These are phyloP conservation scores for Quercus aquifolioides DNA, from an alignment of 306 rosid genomes.

Conservation along the genomic window DNA sequence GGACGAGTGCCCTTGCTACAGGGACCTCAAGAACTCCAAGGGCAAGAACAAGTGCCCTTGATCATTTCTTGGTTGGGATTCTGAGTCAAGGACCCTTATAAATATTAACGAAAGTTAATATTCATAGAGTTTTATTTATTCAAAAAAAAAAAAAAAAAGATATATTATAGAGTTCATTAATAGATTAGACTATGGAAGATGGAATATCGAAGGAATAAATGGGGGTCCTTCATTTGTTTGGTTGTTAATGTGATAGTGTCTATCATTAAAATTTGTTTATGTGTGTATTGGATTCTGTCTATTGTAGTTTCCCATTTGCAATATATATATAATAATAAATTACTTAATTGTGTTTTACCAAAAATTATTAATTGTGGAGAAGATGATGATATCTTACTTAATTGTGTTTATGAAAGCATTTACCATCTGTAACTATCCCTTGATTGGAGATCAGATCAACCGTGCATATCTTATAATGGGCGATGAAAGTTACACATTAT, in stretches of 20 bases:
- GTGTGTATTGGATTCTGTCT: neutral
- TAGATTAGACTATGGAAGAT: neutral
- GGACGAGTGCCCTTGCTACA: slow-evolving; percentile 89
- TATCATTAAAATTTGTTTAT: neutral
- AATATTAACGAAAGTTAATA: neutral
- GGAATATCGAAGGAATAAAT: neutral
- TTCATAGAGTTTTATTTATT: neutral
- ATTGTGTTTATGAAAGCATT: too few relatives aligned
- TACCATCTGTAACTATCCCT: too few relatives aligned
- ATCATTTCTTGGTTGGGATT: neutral
- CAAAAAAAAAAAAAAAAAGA: neutral
- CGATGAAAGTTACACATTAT: too few relatives aligned
- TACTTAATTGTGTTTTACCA: neutral
- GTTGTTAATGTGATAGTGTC: neutral
- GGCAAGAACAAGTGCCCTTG: slow-evolving; percentile 80
- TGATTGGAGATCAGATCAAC: too few relatives aligned
- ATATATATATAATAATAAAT: neutral
- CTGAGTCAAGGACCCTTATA: neutral
- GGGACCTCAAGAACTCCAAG: slow-evolving; percentile 71
- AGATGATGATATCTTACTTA: too few relatives aligned
- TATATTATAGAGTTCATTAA: neutral
- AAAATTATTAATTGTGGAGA: neutral
- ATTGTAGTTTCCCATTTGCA: neutral
- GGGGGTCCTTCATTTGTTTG: neutral
- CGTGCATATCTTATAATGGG: too few relatives aligned